Evolutionary conservation across 192 early-diverging fungal genomes (phyloP).

Genomic region (Backusella australiensis): DNA sequence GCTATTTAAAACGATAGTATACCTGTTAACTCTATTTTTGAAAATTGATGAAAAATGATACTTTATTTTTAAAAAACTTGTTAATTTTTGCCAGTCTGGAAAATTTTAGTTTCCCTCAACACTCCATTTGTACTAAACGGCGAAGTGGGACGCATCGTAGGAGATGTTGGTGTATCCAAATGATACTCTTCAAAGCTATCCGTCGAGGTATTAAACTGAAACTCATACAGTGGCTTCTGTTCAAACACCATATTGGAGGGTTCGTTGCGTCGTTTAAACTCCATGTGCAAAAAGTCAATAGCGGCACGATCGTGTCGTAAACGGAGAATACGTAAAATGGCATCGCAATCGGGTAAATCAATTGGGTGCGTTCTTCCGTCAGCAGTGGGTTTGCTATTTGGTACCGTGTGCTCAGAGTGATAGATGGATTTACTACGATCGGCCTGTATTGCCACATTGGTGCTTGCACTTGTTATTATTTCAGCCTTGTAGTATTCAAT

Average conservation of each 20-base stretch:
- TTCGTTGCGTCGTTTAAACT: constrained; percentile 28
- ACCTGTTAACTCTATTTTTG: no score
- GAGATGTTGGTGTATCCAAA: not conserved
- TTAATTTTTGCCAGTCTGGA: not conserved
- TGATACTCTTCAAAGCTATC: not conserved
- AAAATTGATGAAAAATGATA: no score
- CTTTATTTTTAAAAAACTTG: not conserved
- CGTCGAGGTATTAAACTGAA: not conserved
- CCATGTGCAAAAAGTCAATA: constrained; percentile 36
- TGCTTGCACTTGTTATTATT: constrained; percentile 15
- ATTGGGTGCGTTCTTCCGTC: constrained; percentile 22
- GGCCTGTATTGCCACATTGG: constrained; percentile 24
- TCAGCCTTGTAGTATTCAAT: constrained; percentile 55
- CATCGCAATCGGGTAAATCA: constrained; percentile 43
- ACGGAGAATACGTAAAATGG: constrained; percentile 47
- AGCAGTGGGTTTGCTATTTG: not conserved
- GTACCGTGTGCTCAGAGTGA: constrained; percentile 33
- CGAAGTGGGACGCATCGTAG: not conserved
- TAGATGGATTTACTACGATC: constrained; percentile 40
- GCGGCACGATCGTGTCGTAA: constrained; percentile 41
- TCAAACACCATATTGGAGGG: not conserved
- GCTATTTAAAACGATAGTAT: no score
- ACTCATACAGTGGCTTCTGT: not conserved
- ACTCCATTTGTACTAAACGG: not conserved
- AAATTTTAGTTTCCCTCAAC: not conserved